phyloP scores from a whole-genome alignment of 2,329 filamentous ascomycete species.

The Pseudogymnoascus sp. region DNA sequence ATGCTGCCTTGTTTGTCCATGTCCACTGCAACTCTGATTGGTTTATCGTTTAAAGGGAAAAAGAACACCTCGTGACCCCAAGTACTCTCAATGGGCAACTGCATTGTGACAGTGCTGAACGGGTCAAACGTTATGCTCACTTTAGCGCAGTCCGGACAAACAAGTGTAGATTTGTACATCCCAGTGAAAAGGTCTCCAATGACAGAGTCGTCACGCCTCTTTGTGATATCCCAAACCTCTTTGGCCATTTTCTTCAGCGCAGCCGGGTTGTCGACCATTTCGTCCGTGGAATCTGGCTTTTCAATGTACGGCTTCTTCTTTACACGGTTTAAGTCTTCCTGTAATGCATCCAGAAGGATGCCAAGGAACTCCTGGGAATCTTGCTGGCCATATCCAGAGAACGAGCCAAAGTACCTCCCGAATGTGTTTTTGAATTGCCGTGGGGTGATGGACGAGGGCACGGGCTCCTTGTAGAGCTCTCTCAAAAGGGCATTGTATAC shows the following conservation, averaged over 20 bases:
- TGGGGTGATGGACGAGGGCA: conserved; percentile 63
- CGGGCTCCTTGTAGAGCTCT: conserved; percentile 66
- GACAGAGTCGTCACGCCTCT: conserved; percentile 86
- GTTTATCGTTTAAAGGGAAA: conserved; percentile 63
- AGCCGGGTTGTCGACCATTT: conserved; percentile 76
- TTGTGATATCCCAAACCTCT: conserved; percentile 85
- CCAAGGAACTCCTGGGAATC: conserved; percentile 96
- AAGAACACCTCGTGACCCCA: conserved; percentile 71
- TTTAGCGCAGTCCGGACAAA: conserved; percentile 85
- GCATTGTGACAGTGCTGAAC: conserved; percentile 88
- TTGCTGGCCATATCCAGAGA: conserved; percentile 92
- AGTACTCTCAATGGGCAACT: conserved; percentile 76
- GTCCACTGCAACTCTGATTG: conserved; percentile 68
- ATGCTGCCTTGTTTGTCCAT: conserved; percentile 68
- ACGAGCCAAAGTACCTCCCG: conserved; percentile 71
- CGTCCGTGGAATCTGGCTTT: conserved; percentile 95
- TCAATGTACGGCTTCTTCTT: conserved; percentile 95
- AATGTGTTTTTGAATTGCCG: conserved; percentile 75
- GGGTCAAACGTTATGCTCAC: conserved; percentile 98
- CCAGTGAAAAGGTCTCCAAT: conserved; percentile 94
- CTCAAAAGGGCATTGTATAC: conserved; percentile 70
- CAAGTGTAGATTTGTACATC: conserved; percentile 95
- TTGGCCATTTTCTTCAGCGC: conserved; percentile 80
- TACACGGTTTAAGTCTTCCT: conserved; percentile 90
- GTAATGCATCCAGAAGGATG: conserved; percentile 86